Evolutionary conservation across 1,284 basidiomycete genomes (phyloP).

Genomic region (Chalciporus piperatoides): DNA sequence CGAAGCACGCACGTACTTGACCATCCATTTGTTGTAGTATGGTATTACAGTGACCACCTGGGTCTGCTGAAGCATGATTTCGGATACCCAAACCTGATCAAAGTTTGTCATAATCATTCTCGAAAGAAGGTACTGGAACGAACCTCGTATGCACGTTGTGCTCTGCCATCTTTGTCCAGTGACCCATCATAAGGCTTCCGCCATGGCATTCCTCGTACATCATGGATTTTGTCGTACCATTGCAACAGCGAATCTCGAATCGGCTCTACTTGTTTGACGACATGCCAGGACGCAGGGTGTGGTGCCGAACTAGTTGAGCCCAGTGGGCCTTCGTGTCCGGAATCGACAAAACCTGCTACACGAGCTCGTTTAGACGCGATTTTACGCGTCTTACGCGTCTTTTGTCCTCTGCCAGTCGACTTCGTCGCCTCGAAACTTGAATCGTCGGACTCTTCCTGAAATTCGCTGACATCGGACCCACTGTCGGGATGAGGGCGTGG

Average conservation of each 20-base stretch:
- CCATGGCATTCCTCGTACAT: slow-evolving; percentile 82
- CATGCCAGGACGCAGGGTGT: slow-evolving; percentile 35
- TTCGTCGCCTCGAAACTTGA: slow-evolving; percentile 18
- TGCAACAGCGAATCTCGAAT: slow-evolving; percentile 48
- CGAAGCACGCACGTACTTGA: slow-evolving; percentile 45
- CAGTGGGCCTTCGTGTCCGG: neutral
- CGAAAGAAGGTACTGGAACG: neutral
- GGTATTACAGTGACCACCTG: slow-evolving; percentile 88
- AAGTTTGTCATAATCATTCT: neutral
- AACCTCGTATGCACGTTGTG: slow-evolving; percentile 80
- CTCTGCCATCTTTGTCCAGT: slow-evolving; percentile 47
- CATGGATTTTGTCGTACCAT: slow-evolving; percentile 69
- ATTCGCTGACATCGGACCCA: slow-evolving; percentile 14
- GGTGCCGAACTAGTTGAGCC: neutral
- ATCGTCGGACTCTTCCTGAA: slow-evolving; percentile 19
- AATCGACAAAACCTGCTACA: neutral
- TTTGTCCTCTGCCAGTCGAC: slow-evolving; percentile 7
- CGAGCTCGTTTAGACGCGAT: slow-evolving; percentile 14
- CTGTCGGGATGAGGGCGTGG: slow-evolving; percentile 4
- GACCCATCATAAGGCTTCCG: slow-evolving; percentile 62
- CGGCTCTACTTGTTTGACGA: slow-evolving; percentile 31
- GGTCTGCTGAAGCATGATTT: slow-evolving; percentile 98
- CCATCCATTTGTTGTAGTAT: slow-evolving; percentile 86
- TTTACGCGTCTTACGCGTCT: slow-evolving; percentile 15
- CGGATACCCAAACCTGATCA: slow-evolving; percentile 78